phyloP scores from a whole-genome alignment of 305 asterid species.

The Fraxinus ornus region DNA sequence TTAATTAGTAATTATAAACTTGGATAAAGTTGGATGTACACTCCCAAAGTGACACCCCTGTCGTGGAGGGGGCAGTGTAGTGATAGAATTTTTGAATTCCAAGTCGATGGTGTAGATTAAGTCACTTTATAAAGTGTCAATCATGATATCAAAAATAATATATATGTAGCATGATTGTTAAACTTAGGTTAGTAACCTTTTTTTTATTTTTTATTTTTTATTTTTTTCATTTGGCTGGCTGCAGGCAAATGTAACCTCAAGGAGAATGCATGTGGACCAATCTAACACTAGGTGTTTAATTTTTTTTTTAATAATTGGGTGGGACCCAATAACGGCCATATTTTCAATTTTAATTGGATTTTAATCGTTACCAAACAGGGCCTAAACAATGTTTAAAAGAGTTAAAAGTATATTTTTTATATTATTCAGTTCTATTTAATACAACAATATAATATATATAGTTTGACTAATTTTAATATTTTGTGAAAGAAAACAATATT shows the following conservation, averaged over 20 bases:
- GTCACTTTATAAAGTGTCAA: too few species aligned
- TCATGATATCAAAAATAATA: too few species aligned
- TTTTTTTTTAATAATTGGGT: background rate
- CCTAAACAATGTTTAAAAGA: background rate
- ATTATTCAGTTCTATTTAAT: too few species aligned
- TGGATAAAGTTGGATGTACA: too few species aligned
- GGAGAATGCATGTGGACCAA: background rate
- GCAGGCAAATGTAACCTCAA: background rate
- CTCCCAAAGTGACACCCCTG: too few species aligned
- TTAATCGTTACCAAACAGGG: too few species aligned
- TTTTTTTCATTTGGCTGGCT: background rate
- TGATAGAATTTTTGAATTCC: too few species aligned
- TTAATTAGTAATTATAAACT: background rate
- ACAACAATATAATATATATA: background rate
- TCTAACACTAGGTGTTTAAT: background rate
- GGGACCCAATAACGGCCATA: too few species aligned
- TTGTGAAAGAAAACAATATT: background rate
- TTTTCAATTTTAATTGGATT: too few species aligned
- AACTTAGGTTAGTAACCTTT: background rate
- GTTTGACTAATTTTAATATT: conserved; percentile 20
- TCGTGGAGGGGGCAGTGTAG: too few species aligned
- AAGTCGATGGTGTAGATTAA: too few species aligned
- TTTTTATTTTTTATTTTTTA: background rate
- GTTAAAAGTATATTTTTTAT: background rate
- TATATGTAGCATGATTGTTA: too few species aligned